Base-by-base conservation (phyloP, 179 eudicot species). In the Dionaea muscipula region DNA sequence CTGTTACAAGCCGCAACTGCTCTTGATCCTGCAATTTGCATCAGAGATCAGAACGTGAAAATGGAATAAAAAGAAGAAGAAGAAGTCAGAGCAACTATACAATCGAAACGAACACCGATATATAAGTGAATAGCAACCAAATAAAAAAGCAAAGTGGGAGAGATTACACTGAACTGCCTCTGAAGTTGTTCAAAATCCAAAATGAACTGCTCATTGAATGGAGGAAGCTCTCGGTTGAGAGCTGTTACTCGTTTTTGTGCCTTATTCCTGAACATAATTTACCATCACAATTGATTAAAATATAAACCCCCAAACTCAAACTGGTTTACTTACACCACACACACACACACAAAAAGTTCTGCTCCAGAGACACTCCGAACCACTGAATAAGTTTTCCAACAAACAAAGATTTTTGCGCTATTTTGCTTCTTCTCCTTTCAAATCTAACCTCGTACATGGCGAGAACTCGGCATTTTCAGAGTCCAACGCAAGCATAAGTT, bases 191-290 rank as follows among this genome's bases (percentile, higher is more conserved):
- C 87, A 71, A 90, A 90, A 66, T 90, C 97, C 49, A 75, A 66
- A 67, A 90, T 76, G 60, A 90, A 90, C 57, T 84, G 94, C 62
- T 84, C 95, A 64, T 90, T 86, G 27, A 76, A 81, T 43, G 95
- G 95, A 47, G 97, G 95, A 60, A 83, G 84, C 51, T 80, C 87
- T 75, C 85, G 77, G 63, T 81, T 86, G 51, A 80, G 65, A 62
- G 95, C 95, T 43, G 78, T 81, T 47, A 90, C 73, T 62, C 94
- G 85, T 79, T 86, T 90, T 73, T 81, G 95, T 39, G 94, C 63
- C 78, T 86, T 90, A 79, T 90, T 86, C 81, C 97, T 90, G 75
- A 57, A 61, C 27, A 49, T 25, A 49, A 25, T 49, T 49, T 6
- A 26, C 9, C 22, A 31, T 49, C 1, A 2, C 16, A 20, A 25